Evolutionary conservation across 1,284 basidiomycete species (phyloP), one percentile per base, ranked within the genome.

Genomic region (Austropuccinia psidii): DNA sequence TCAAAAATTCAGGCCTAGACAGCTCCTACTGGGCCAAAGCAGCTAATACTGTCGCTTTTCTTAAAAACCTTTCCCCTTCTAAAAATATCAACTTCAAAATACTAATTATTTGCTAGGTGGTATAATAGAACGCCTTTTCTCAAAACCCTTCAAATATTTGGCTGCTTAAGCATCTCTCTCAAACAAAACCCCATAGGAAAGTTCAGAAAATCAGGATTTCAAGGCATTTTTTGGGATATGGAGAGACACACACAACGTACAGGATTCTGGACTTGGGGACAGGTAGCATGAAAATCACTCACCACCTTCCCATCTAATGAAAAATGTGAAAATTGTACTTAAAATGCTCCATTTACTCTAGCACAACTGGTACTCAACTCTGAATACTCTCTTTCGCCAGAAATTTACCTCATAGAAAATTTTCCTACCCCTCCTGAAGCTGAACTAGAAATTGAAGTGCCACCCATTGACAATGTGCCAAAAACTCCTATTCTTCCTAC

Each of bases 1-100:
- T 82, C 0, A 43, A 77, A 9, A 72, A 75, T n/a, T 35, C 79
- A 0, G 67, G 75, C 8, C 76, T 82, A 0, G 80, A 79, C 8
- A 73, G 65, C 47, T 75, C 57, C 35, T 78, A 81, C 8, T 83
- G 81, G 82, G 78, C 77, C 0, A 79, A 83, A 0, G 72, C 78
- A 24, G 39, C 70, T 1, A 79, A n/a, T n/a, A n/a, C 80, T 64
- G 76, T 74, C 19, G 74, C 78, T 11, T 83, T 79, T 78, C 35
- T 84, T 1, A 76, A 77, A 43, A 83, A 83, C 72, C 76, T 79
- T 0, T 77, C 79, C 0, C 76, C 79, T 4, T 24, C 21, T 24
- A 6, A 19, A 4, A 60, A 33, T 33, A 33, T 60, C 4, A 33
- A 33, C n/a, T 15, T 8, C n/a, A n/a, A n/a, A 35, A 33, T 11